Percentiles rank a stretch among this genome's conserved stretches.
Conservation (phyloP, 805 yeast species). For the Wickerhamiella nectarea region DNA sequence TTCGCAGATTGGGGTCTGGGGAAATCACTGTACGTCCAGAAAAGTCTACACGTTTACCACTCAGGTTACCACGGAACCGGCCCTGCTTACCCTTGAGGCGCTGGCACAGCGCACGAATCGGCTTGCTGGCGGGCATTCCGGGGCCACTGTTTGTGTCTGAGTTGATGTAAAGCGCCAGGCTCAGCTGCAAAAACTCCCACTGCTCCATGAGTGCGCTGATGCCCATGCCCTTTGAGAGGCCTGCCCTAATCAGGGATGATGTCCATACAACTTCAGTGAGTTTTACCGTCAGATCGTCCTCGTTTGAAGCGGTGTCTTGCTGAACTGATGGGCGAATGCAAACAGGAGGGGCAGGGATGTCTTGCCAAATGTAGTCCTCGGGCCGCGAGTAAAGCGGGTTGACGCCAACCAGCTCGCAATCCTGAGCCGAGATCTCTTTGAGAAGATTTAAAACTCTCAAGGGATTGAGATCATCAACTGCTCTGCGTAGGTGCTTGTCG, state of each 20-base stretch:
- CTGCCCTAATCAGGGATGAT: conserved; percentile 84
- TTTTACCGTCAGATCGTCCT: conserved; percentile 93
- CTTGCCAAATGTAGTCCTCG: conserved; percentile 93
- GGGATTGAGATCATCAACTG: conserved; percentile 89
- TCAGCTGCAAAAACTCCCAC: conserved; percentile 93
- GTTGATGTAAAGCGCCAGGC: conserved; percentile 94
- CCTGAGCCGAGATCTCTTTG: conserved; percentile 71
- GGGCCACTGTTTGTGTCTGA: conserved; percentile 73
- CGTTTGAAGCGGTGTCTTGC: conserved; percentile 86
- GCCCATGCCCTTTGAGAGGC: conserved; percentile 87
- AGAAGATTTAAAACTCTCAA: conserved; percentile 75
- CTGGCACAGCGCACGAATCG: conserved; percentile 92
- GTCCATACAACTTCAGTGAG: conserved; percentile 95
- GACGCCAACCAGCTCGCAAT: conserved; percentile 85
- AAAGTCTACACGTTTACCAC: conserved; percentile 97
- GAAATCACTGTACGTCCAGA: conserved; percentile 97
- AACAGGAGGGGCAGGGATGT: conserved; percentile 96
- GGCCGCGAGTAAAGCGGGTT: conserved; percentile 85
- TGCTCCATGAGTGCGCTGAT: conserved; percentile 93
- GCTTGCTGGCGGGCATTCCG: conserved; percentile 38
- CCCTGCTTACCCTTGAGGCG: conserved; percentile 97
- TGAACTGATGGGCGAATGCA: conserved; percentile 97
- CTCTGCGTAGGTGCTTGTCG: conserved; percentile 72
- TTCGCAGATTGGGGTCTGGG: conserved; percentile 89
- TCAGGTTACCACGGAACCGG: conserved; percentile 91